Conservation (phyloP, 2,329 filamentous ascomycete genomes). For the Neopestalotiopsis clavispora region DNA sequence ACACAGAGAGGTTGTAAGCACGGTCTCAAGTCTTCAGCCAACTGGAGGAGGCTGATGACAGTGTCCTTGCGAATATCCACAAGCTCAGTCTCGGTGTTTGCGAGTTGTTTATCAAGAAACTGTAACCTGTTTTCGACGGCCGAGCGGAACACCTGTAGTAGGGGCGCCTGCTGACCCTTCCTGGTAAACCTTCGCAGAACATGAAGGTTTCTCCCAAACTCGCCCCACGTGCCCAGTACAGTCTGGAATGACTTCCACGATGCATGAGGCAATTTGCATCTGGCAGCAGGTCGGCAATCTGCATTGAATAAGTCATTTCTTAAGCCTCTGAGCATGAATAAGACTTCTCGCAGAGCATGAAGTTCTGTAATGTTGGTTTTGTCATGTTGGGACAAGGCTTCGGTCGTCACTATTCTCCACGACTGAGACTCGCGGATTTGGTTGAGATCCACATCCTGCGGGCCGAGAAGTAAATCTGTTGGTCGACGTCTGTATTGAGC, state of each 20-base stretch:
- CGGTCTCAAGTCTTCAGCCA: conserved; percentile 62
- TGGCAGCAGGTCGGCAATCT: conserved; percentile 42
- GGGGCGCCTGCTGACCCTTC: conserved; percentile 54
- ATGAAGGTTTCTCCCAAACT: conserved; percentile 50
- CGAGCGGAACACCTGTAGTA: conserved; percentile 74
- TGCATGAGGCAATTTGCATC: conserved; percentile 53
- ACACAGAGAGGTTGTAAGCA: conserved; percentile 60
- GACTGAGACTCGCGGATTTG: conserved; percentile 47
- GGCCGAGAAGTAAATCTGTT: conserved; percentile 41
- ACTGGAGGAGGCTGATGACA: conserved; percentile 68
- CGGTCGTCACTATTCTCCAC: conserved; percentile 43
- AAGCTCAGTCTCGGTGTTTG: conserved; percentile 63
- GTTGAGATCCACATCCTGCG: conserved; percentile 41
- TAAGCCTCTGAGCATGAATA: conserved; percentile 86
- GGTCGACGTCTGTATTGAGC: conserved; percentile 32
- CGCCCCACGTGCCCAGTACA: conserved; percentile 51
- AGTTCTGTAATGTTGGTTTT: conserved; percentile 67
- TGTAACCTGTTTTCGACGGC: conserved; percentile 62
- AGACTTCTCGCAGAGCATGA: conserved; percentile 74
- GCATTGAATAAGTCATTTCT: conserved; percentile 72
- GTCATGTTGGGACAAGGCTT: not conserved
- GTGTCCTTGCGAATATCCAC: conserved; percentile 57
- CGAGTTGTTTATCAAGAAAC: conserved; percentile 63
- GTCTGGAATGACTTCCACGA: conserved; percentile 56
- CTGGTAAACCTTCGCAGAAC: conserved; percentile 51